These are phyloP conservation scores for Mallotus nudiflorus DNA, from an alignment of 345 rosid genomes.

Conservation along the genomic window DNA sequence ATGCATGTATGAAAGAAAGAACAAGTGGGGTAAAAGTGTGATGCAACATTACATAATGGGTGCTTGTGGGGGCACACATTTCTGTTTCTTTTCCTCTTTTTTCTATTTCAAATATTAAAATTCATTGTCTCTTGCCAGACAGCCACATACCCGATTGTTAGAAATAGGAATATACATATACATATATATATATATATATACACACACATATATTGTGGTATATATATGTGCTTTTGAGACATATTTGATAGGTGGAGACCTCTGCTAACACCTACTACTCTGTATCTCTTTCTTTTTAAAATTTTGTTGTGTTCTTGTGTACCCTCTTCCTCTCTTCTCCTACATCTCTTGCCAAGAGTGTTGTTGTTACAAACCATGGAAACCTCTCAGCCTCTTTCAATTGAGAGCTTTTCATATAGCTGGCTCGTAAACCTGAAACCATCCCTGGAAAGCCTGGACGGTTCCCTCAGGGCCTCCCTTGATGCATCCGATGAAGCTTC, in stretches of 20 bases:
- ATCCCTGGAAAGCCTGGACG: slow-evolving; percentile 51
- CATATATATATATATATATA: slow-evolving; percentile 31
- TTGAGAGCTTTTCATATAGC: slow-evolving; percentile 89
- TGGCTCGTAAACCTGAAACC: slow-evolving; percentile 83
- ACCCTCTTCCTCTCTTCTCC: slow-evolving; percentile 11
- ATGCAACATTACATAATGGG: slow-evolving; percentile 39
- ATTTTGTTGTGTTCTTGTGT: slow-evolving; percentile 4
- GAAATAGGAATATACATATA: slow-evolving; percentile 24
- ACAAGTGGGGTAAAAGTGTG: slow-evolving; percentile 22
- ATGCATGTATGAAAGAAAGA: no score
- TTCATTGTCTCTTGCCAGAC: slow-evolving; percentile 64
- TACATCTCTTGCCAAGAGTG: slow-evolving; percentile 9
- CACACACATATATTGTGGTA: slow-evolving; percentile 28
- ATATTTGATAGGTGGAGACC: slow-evolving; percentile 31
- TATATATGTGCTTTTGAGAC: slow-evolving; percentile 20
- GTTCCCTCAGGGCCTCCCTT: slow-evolving; percentile 46
- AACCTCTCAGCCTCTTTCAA: slow-evolving; percentile 72
- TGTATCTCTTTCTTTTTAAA: slow-evolving; percentile 3
- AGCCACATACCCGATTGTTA: slow-evolving; percentile 45
- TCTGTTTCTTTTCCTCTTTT: slow-evolving; percentile 43
- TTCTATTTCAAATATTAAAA: slow-evolving; percentile 45
- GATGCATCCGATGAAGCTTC: slow-evolving; percentile 73
- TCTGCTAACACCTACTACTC: slow-evolving; percentile 14
- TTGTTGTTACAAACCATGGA: slow-evolving; percentile 66
- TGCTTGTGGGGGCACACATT: slow-evolving; percentile 60